Evolutionary conservation across 2,329 filamentous ascomycete genomes (phyloP).

Genomic region (Cylindrodendrum hubeiense): DNA sequence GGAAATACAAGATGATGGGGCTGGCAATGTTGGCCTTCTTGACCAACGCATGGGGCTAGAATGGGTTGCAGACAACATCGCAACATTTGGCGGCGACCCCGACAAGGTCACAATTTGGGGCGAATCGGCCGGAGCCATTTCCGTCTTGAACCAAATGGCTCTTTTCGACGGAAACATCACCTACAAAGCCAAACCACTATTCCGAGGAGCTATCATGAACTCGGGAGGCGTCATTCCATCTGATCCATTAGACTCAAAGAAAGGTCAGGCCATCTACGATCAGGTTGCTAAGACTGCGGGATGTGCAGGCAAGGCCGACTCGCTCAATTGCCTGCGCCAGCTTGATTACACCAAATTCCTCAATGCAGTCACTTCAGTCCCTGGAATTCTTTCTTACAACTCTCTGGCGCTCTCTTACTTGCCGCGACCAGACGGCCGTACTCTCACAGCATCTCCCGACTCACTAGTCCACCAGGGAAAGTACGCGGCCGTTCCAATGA

Average conservation of each 20-base stretch:
- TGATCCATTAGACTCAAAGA: constrained; percentile 65
- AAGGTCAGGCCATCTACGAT: constrained; percentile 69
- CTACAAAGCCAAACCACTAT: constrained; percentile 66
- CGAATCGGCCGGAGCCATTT: constrained; percentile 70
- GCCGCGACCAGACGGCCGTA: constrained; percentile 69
- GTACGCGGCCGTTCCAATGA: constrained; percentile 71
- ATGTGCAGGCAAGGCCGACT: constrained; percentile 63
- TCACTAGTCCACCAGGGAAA: constrained; percentile 58
- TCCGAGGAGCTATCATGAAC: constrained; percentile 75
- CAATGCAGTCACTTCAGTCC: constrained; percentile 69
- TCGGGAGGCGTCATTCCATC: constrained; percentile 65
- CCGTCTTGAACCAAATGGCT: constrained; percentile 72
- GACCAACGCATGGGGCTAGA: constrained; percentile 72
- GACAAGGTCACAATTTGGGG: constrained; percentile 75
- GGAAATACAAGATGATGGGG: constrained; percentile 67
- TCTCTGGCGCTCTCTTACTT: constrained; percentile 72
- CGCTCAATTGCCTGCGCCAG: constrained; percentile 66
- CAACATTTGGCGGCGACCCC: constrained; percentile 74
- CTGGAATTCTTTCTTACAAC: constrained; percentile 66
- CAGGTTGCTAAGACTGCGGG: constrained; percentile 63
- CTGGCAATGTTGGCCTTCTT: constrained; percentile 69
- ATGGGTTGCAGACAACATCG: constrained; percentile 75
- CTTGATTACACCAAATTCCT: constrained; percentile 65
- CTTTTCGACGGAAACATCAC: constrained; percentile 71
- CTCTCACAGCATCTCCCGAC: constrained; percentile 67